Evolutionary conservation across 1,284 basidiomycete species (phyloP).

Genomic region (Puccinia sorghi): DNA sequence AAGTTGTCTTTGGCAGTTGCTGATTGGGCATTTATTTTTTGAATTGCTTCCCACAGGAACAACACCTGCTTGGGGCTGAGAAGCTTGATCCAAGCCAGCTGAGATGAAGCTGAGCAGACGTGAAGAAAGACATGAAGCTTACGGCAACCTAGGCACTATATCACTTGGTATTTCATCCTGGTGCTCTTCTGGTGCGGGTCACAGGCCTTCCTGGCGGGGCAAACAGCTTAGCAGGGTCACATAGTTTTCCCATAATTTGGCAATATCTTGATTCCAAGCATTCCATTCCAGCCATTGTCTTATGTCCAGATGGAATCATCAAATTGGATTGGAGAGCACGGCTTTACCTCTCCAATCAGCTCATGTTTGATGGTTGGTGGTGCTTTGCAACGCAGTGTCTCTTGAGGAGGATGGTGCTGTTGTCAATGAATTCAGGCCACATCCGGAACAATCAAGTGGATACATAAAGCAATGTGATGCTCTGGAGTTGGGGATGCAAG

Average conservation of each 20-base stretch:
- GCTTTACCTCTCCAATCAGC: slow-evolving; percentile 66
- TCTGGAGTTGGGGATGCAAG: slow-evolving; percentile 47
- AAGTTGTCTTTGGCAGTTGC: slow-evolving; percentile 3
- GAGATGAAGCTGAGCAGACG: slow-evolving; percentile 28
- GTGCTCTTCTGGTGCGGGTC: neutral
- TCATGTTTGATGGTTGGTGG: slow-evolving; percentile 59
- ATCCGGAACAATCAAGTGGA: slow-evolving; percentile 58
- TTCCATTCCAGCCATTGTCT: slow-evolving; percentile 45
- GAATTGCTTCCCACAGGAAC: neutral
- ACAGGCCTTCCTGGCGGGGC: slow-evolving; percentile 14
- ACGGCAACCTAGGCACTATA: neutral
- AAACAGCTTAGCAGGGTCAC: slow-evolving; percentile 42
- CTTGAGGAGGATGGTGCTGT: slow-evolving; percentile 54
- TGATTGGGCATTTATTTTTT: neutral
- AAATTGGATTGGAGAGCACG: slow-evolving; percentile 67
- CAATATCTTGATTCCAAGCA: slow-evolving; percentile 40
- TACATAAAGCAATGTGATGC: slow-evolving; percentile 61
- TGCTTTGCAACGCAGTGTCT: slow-evolving; percentile 61
- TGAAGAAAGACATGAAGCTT: slow-evolving; percentile 27
- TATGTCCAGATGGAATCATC: slow-evolving; percentile 74
- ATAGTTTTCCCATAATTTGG: slow-evolving; percentile 40
- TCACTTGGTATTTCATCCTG: neutral
- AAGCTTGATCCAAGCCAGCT: neutral
- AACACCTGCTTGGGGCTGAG: slow-evolving; percentile 10
- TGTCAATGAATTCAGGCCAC: slow-evolving; percentile 57